These are phyloP conservation scores for Vitis riparia DNA, from an alignment of 164 flowering plant species.

Conservation along the genomic window DNA sequence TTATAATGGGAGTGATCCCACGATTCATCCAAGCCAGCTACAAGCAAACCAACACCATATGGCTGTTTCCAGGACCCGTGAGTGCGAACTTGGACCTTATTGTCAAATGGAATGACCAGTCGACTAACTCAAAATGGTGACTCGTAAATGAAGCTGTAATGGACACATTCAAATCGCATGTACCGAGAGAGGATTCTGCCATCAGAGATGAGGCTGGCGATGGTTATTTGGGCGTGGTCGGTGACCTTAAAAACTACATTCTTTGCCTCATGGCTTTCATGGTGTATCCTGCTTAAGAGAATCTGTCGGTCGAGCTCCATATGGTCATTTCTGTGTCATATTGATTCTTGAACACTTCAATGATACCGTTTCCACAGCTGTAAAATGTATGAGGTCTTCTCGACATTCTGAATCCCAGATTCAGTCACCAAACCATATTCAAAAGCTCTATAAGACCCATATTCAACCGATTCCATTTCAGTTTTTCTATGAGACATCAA, in stretches of 20 bases:
- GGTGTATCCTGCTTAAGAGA: slow-evolving; percentile 95
- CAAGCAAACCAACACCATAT: too few species aligned
- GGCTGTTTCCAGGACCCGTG: too few species aligned
- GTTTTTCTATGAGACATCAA: too few species aligned
- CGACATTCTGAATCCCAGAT: too few species aligned
- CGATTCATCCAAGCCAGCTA: too few species aligned
- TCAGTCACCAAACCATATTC: too few species aligned
- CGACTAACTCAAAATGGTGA: slow-evolving; percentile 91
- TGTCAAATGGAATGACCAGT: slow-evolving; percentile 90
- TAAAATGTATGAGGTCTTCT: too few species aligned
- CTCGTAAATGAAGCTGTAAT: slow-evolving; percentile 74
- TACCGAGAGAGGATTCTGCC: slow-evolving; percentile 86
- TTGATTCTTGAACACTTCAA: slow-evolving; percentile 75
- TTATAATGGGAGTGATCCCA: too few species aligned
- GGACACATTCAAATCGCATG: slow-evolving; percentile 80
- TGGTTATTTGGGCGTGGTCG: slow-evolving; percentile 90
- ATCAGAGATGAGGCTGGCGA: slow-evolving; percentile 94
- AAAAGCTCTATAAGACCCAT: too few species aligned
- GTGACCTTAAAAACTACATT: slow-evolving; percentile 94
- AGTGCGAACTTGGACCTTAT: slow-evolving; percentile 80
- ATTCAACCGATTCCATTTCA: too few species aligned
- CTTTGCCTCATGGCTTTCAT: slow-evolving; percentile 99
- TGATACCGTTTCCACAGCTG: not conserved
- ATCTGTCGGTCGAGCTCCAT: slow-evolving; percentile 85
- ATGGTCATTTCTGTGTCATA: slow-evolving; percentile 91